A percentile compares a stretch with the other conserved stretches of the same genome.
Evolutionary conservation across 108 stramenopile genomes (phyloP).

Genomic region (Cyclotella baltica): DNA sequence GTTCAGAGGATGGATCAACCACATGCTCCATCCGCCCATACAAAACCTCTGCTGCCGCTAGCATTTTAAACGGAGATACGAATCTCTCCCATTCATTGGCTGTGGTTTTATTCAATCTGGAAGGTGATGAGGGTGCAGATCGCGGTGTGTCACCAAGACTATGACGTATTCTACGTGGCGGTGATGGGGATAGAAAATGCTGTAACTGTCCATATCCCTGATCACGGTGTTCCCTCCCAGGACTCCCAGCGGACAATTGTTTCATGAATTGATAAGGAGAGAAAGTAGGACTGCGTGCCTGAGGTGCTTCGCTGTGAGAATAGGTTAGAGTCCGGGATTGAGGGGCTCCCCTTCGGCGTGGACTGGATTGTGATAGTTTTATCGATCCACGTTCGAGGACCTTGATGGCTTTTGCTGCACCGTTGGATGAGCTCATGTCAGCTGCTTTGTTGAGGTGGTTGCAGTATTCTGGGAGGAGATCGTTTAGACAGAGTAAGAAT

Average conservation of each 20-base stretch:
- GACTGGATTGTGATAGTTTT: neutral
- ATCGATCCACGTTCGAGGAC: slow-evolving; percentile 27
- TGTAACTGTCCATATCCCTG: neutral
- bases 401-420: slow-evolving; percentile 34
- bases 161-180: neutral
- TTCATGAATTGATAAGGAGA: slow-evolving; percentile 11
- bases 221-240: neutral
- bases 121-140: slow-evolving; percentile 2
- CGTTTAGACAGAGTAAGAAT: slow-evolving; percentile 34
- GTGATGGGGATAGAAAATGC: neutral
- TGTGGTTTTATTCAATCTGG: slow-evolving; percentile 2
- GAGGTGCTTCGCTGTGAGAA: slow-evolving; percentile 12
- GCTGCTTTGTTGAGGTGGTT: slow-evolving; percentile 20
- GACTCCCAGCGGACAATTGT: neutral
- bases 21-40: slow-evolving; percentile 56
- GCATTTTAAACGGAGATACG: slow-evolving; percentile 48
- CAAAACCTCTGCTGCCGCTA: slow-evolving; percentile 49
- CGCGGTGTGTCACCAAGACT: neutral
- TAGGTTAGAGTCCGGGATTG: neutral
- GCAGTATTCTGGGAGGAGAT: slow-evolving; percentile 44
- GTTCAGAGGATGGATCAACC: slow-evolving; percentile 26
- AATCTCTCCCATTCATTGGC: slow-evolving; percentile 51
- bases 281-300: slow-evolving; percentile 7
- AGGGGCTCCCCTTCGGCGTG: neutral
- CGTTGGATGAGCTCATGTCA: slow-evolving; percentile 13